Evolutionary conservation across 139 green algal genomes (phyloP), one percentile per base, ranked within the genome.

Genomic region (Chlorella sp.): DNA sequence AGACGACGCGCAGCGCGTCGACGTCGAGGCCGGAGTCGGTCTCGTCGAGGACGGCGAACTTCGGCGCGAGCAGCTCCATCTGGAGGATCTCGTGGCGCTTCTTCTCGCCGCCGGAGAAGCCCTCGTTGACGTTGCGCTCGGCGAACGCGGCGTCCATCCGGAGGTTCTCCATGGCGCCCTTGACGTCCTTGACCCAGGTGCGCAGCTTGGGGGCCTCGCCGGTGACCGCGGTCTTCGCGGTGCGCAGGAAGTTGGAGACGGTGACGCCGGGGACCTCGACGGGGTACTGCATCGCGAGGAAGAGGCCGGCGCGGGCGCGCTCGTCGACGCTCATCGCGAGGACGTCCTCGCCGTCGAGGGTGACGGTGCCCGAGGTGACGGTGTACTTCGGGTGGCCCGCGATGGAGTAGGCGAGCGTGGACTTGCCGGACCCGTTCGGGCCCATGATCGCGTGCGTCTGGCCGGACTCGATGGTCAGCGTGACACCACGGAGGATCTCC

Each of bases 101-200:
- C 89, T 97, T 98, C 80, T 99, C 96, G 42, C 96, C 96, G 23
- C 95, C 95, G 14, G 84, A 94, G 85, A 99, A 99, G 49, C 95
- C 95, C 75, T 98, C 92, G 81, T 99, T 99, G 6, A 99, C 95
- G 77, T 98, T 98, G 60, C 95, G 84, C 77, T 96, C 93, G 34
- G 99, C 83, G 85, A 97, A 99, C 20, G 82, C 90, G 30, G 91
- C 80, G 75, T 99, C 93, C 94, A 99, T 99, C 69, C 97, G 96
- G 24, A 99, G 82, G 42, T 88, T 67, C 68, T 98, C 90, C 49
- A 99, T 85, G 88, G 93, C 82, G 66, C 34, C 90, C 66, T 98
- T 98, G 69, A 99, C 99, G 78, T 99, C 95, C 4, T 0, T 95
- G 95, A 66, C 98, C 95, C 27, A 99, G 78, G 83, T 99, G 95